Conservation (phyloP, 352 stramenopile genomes). For the Phytophthora pinifolia region DNA sequence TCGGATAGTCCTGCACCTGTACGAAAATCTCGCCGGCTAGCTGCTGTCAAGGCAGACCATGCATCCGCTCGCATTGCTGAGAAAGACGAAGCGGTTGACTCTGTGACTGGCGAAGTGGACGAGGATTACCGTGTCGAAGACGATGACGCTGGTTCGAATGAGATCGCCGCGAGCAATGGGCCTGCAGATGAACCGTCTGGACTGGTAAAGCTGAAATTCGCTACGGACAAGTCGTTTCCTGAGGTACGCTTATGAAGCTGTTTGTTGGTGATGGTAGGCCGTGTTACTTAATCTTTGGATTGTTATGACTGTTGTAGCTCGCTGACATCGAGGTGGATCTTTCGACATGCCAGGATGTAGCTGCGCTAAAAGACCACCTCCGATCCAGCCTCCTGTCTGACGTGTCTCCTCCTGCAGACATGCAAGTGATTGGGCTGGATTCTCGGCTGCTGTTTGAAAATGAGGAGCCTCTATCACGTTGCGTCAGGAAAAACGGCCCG, state of each 20-base stretch:
- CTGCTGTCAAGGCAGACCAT: neutral
- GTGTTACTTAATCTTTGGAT: neutral
- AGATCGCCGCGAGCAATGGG: neutral
- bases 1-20: neutral
- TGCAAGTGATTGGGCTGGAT: conserved; percentile 25
- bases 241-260: conserved; percentile 20
- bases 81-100: neutral
- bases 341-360: conserved; percentile 17
- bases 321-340: conserved; percentile 20
- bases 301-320: conserved; percentile 18
- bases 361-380: conserved; percentile 22
- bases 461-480: conserved; percentile 18
- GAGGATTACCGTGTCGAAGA: neutral
- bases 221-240: conserved; percentile 32
- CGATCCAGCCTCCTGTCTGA: conserved; percentile 18
- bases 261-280: neutral
- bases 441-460: conserved; percentile 22
- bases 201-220: conserved; percentile 27
- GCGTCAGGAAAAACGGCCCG: conserved; percentile 24
- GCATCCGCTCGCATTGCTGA: neutral
- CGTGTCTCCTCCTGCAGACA: conserved; percentile 1
- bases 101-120: neutral
- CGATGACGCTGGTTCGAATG: neutral
- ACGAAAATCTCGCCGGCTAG: neutral
- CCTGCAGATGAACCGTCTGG: neutral